Base-by-base conservation (phyloP, 495 filamentous ascomycete species). In the Aspergillus taichungensis region DNA sequence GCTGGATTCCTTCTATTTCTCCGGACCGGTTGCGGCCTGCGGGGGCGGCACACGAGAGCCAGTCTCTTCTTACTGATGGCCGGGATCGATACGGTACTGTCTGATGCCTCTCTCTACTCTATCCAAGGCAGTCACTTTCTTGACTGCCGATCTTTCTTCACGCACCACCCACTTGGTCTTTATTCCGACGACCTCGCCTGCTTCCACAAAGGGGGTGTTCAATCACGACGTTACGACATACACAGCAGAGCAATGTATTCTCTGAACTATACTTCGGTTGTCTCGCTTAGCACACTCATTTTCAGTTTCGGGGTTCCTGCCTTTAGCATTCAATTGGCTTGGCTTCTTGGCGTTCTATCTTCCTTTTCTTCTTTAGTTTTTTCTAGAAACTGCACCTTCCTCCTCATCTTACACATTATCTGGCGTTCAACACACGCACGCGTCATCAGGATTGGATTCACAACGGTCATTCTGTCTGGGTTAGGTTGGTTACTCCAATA, bases 1-100 rank as follows among this genome's bases (percentile, higher is more conserved):
- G 80, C 11, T 83, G 79, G 81, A 72, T 82, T 41, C 80, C 80
- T 18, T 70, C 69, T 5, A 44, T 60, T 9, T 66, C 66, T 14
- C 63, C 66, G 30, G 28, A 51, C 18, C 18, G 57, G 36, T 9
- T 42, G 39, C 34, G 33, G 12, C 39, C 30, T 24, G 37, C 43
- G 24, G 33, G 34, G 6, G 29, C 37, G 31, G 13, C 46, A n/a
- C 57, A 50, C 14, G 67, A 70, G 34, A 54, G 50, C 6, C 64
- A 62, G 44, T 50, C 57, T 46, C 52, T 70, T n/a, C 51, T 70
- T n/a, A 51, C 49, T 8, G 41, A 51, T 8, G 67, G 59, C 5
- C 53, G 51, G 12, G 56, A 53, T 9, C 56, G 56, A 49, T 70
- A 70, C 40, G 67, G 67, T 13, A 59, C 67, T 42, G 59, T 70